phyloP scores from a whole-genome alignment of 805 yeast genomes.

The Hanseniaspora nectarophila region DNA sequence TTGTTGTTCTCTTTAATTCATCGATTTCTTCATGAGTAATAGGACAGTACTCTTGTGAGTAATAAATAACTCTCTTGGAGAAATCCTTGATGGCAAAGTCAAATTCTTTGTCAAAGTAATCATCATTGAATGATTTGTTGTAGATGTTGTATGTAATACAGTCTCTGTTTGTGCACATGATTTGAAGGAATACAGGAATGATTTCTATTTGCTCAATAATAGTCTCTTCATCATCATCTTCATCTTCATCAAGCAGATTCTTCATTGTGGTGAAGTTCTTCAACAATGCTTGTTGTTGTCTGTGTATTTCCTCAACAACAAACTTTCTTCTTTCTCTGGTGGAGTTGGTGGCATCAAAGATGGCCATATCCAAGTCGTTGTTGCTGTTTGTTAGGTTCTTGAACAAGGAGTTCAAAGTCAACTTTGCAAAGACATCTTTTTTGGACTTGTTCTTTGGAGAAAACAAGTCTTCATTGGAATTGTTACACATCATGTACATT shows the following conservation, averaged over 20 bases:
- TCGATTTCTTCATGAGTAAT: conserved; percentile 19
- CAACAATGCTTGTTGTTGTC: background rate
- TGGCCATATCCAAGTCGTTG: conserved; percentile 40
- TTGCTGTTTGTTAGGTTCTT: conserved; percentile 29
- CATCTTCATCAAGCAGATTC: conserved; percentile 1
- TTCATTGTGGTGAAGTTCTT: conserved; percentile 17
- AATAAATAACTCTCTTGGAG: conserved; percentile 42
- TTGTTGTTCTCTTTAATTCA: background rate
- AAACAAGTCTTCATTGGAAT: conserved; percentile 31
- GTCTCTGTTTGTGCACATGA: conserved; percentile 42
- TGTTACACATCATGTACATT: conserved; percentile 23
- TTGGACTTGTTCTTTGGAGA: conserved; percentile 34
- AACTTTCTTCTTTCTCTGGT: conserved; percentile 34
- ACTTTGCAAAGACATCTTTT: conserved; percentile 42
- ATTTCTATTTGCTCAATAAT: conserved; percentile 22
- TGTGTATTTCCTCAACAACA: conserved; percentile 21
- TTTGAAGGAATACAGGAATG: conserved; percentile 45
- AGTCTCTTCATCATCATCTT: background rate
- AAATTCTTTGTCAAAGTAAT: conserved; percentile 44
- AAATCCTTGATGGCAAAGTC: conserved; percentile 48
- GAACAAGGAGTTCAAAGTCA: conserved; percentile 38
- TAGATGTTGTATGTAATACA: conserved; percentile 50
- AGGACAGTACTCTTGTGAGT: conserved; percentile 29
- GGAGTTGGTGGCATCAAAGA: conserved; percentile 52
- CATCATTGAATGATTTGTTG: conserved; percentile 51